Evolutionary conservation across 208 protist genomes (phyloP), one percentile per base, ranked within the genome.

Genomic region (Acanthamoeba lenticulata): DNA sequence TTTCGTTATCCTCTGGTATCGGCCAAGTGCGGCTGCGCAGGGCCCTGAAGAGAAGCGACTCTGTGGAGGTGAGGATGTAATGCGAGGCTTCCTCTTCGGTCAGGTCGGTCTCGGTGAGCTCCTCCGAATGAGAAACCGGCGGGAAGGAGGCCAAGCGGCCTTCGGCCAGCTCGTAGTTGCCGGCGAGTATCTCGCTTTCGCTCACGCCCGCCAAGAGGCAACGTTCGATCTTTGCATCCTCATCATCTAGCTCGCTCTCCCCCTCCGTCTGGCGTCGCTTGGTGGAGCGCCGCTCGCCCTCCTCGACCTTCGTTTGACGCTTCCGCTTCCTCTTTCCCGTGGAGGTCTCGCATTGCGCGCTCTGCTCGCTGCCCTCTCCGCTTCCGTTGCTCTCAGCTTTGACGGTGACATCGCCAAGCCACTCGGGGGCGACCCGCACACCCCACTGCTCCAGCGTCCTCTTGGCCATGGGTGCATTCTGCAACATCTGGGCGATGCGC

Each of bases 211-310:
- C 17, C 27, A 89, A n/a, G 7, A 89, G 52, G n/a, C 44, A 89
- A 3, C 38, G 44, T 32, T 89, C 81, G 17, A 89, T 89, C 81
- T 89, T 89, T 44, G n/a, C 13, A 44, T 89, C 81, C 52, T 89
- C 81, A 21, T 89, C 81, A 44, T 89, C 81, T 15, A 89, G 44
- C 44, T 89, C 45, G 38, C 47, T 11, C 1, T 79, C 24, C 40
- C 32, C 67, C 27, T 83, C 72, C 72, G n/a, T 83, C 44, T 42
- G 34, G 34, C 72, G 13, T 83, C 24, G 2, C 9, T n/a, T 27
- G 40, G 1, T 24, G 40, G 40, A 21, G 24, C n/a, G 7, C 72
- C 69, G 21, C 34, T 60, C 21, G 15, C 9, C 21, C 52, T 60
- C n/a, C 17, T 19, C 13, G 21, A 19, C 21, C 19, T 60, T 60